Evolutionary conservation across 257 asterid species (phyloP), one percentile per base, ranked within the genome.

Genomic region (Capsicum rhomboideum): DNA sequence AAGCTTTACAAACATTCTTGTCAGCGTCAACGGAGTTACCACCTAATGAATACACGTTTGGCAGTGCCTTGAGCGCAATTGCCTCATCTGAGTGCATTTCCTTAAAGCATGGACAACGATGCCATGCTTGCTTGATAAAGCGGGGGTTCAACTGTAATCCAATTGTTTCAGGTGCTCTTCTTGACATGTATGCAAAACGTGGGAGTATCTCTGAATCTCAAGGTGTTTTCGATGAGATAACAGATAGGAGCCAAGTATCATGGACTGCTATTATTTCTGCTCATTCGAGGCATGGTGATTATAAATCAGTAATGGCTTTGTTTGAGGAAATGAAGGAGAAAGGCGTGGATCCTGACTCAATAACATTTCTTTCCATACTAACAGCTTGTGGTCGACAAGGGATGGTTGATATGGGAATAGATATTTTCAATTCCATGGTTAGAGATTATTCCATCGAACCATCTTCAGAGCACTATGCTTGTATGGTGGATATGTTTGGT

Each of bases 261-360:
- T 94, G 99, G 99, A 96, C 99, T 28, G 90, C 98, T 11, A 92
- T 96, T 72, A 92, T 96, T 81, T 96, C 98, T 28, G 98, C 99
- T 69, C 85, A 92, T 84, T 89, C 98, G 6, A 91, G 97, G 85
- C 98, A 96, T 16, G 99, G 98, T 53, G 94, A 93, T 89, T 91
- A 87, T 52, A 94, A 89, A 64, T 90, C 94, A 0, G 98, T 93
- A 50, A 91, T 94, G 94, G 84, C 84, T 88, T 89, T 88, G 89
- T 94, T 91, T 69, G 81, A 90, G 20, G 90, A 89, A 83, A 96
- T 96, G 98, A 72, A 83, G 85, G 82, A 23, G 86, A 92, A 88
- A 34, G 90, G 91, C 8, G 89, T 93, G 80, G 82, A 85, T 85
- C 99, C 98, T 2, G 97, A 96, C 85, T 89, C 98, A 6, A 87